Conservation (phyloP, 2,329 filamentous ascomycete genomes). For the Elsinoe ampelina region DNA sequence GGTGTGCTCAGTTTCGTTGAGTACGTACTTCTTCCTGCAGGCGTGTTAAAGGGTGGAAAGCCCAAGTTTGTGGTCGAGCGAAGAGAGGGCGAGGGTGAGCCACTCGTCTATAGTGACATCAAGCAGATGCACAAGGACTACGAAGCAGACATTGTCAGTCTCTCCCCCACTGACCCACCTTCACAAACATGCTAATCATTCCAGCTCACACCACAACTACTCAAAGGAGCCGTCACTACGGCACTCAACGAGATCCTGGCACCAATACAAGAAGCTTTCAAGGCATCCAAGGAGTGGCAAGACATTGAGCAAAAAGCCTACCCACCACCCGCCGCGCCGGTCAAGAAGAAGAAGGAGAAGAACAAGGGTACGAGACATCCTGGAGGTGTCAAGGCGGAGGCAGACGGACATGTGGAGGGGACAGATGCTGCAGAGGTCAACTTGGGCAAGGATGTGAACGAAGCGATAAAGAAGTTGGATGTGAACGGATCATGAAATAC, state of each 20-base stretch:
- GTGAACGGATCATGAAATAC: constrained; percentile 14
- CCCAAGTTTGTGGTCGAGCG: constrained; percentile 58
- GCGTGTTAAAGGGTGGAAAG: constrained; percentile 48
- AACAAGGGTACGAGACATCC: constrained; percentile 62
- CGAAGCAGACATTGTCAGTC: constrained; percentile 59
- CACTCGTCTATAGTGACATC: constrained; percentile 71
- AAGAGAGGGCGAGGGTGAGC: constrained; percentile 58
- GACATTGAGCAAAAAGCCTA: constrained; percentile 69
- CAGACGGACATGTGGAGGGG: constrained; percentile 38
- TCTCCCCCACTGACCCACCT: not conserved
- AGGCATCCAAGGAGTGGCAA: constrained; percentile 69
- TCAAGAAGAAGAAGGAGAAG: constrained; percentile 61
- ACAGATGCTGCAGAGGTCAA: constrained; percentile 32
- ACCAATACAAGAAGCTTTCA: constrained; percentile 67
- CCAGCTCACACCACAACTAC: constrained; percentile 69
- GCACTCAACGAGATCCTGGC: constrained; percentile 64
- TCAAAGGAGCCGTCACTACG: constrained; percentile 74
- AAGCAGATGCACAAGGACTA: constrained; percentile 72
- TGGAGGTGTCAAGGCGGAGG: constrained; percentile 38
- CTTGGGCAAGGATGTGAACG: constrained; percentile 33
- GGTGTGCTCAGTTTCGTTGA: constrained; percentile 81
- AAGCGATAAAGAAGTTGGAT: constrained; percentile 30
- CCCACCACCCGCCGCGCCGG: constrained; percentile 53
- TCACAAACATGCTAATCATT: not conserved
- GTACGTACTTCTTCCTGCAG: constrained; percentile 71